These are phyloP conservation scores for Didymella glomerata DNA, from an alignment of 2,329 filamentous ascomycete species.

Conservation along the genomic window DNA sequence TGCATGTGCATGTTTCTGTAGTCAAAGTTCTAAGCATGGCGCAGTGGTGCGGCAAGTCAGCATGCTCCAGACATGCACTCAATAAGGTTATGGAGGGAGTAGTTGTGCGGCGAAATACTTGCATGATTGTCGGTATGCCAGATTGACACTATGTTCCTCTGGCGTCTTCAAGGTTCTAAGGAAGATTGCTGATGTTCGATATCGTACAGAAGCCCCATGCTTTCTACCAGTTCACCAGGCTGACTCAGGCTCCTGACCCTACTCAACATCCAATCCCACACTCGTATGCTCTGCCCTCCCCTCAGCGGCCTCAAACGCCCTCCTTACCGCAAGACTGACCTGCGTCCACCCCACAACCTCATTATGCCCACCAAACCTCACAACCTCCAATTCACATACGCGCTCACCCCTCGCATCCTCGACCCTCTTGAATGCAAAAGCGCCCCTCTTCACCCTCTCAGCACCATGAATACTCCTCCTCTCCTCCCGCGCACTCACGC, in stretches of 20 bases:
- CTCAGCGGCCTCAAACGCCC: slow-evolving; percentile 72
- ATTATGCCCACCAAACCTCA: slow-evolving; percentile 67
- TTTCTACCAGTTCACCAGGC: no score
- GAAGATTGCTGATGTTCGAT: no score
- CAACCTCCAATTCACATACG: slow-evolving; percentile 54
- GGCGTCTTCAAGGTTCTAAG: no score
- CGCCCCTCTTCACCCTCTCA: slow-evolving; percentile 45
- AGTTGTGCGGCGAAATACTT: no score
- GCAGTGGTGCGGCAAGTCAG: no score
- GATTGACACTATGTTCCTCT: no score
- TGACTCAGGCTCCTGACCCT: background rate
- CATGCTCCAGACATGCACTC: no score
- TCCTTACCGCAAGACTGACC: slow-evolving; percentile 70
- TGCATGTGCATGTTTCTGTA: no score
- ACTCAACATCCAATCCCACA: slow-evolving; percentile 19
- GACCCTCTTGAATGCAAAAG: slow-evolving; percentile 47
- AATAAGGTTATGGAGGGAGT: no score
- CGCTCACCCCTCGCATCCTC: slow-evolving; percentile 40
- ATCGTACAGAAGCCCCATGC: no score
- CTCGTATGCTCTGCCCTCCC: slow-evolving; percentile 6
- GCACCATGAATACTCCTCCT: slow-evolving; percentile 43
- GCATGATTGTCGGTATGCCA: no score
- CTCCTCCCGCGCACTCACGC: slow-evolving; percentile 35
- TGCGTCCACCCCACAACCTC: slow-evolving; percentile 71
- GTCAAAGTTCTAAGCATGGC: no score